Evolutionary conservation across 2,329 filamentous ascomycete species (phyloP), one percentile per base, ranked within the genome.

Genomic region (Taxawa tesnikishii): DNA sequence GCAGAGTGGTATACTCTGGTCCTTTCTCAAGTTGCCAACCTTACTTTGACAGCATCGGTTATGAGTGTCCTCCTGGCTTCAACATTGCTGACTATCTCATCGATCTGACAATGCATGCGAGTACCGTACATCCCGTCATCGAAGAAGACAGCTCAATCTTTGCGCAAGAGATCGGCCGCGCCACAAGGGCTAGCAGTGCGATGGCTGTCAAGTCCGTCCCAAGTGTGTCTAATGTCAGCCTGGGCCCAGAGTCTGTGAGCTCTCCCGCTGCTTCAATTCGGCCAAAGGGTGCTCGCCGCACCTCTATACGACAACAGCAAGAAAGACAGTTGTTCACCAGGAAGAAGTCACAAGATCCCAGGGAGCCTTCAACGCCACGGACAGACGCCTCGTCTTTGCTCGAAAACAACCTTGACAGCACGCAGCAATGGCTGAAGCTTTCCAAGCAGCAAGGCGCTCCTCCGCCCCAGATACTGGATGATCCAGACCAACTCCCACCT

Each of bases 51-150:
- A 70, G 75, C 28, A 78, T 94, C 39, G 92, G 90, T 26, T 98
- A 94, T 54, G 67, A 81, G 29, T 98, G 92, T 50, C 90, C 90
- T 8, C 80, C 87, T 15, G 92, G 92, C 2, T 98, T 96, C 70
- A 98, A 98, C 49, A 96, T 98, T 56, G 90, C 90, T 4, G 90
- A 98, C 54, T 98, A 94, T 50, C 72, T 98, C 4, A 87, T 98
- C 17, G 90, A 98, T 53, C 68, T 98, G 25, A 96, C 90, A 0
- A 96, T 98, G 88, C 90, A 98, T 53, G 87, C 85, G 15, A 74
- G 82, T 37, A 66, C 68, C 32, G 62, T 67, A 10, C 62, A 58
- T 23, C 65, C 68, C 1, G 59, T 67, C 8, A 56, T 65, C 2
- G 67, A 75, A 17, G 72, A 75, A 29, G 61, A 70, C 27, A 70